These are phyloP conservation scores for Tricholoma sp. DNA, from an alignment of 768 basidiomycete species.

Conservation along the genomic window DNA sequence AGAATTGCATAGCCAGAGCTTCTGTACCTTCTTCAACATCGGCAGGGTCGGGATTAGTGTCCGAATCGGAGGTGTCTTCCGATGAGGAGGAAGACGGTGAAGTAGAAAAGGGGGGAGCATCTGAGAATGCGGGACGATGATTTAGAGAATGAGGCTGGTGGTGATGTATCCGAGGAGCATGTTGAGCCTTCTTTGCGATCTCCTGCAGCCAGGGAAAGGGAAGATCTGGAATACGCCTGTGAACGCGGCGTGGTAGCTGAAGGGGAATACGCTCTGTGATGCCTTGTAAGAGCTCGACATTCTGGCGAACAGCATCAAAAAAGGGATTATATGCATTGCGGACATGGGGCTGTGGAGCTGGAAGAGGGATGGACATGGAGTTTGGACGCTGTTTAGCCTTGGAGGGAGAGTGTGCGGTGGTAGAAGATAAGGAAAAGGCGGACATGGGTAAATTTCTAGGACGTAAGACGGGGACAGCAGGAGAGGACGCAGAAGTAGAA, in stretches of 20 bases:
- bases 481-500: slow-evolving; percentile 4
- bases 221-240: slow-evolving; percentile 61
- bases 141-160: slow-evolving; percentile 9
- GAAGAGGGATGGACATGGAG: slow-evolving; percentile 15
- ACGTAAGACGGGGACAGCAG: slow-evolving; percentile 34
- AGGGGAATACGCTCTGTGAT: slow-evolving; percentile 83
- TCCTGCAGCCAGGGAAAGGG: slow-evolving; percentile 78
- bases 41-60: slow-evolving; percentile 22
- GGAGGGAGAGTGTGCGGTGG: slow-evolving; percentile 33
- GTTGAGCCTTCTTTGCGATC: slow-evolving; percentile 40
- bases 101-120: slow-evolving; percentile 12
- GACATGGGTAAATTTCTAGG: slow-evolving; percentile 57
- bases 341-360: slow-evolving; percentile 12
- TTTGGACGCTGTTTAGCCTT: slow-evolving; percentile 13
- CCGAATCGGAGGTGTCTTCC: slow-evolving; percentile 23
- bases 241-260: slow-evolving; percentile 42
- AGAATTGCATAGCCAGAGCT: slow-evolving; percentile 87
- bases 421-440: slow-evolving; percentile 58
- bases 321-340: slow-evolving; percentile 75
- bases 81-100: slow-evolving; percentile 23
- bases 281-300: slow-evolving; percentile 71
- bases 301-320: slow-evolving; percentile 91
- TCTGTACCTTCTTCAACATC: slow-evolving; percentile 68
- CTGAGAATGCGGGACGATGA: slow-evolving; percentile 1
- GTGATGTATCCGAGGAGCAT: slow-evolving; percentile 5